phyloP scores from a whole-genome alignment of 106 monocot species.

The Phalaenopsis equestris region DNA sequence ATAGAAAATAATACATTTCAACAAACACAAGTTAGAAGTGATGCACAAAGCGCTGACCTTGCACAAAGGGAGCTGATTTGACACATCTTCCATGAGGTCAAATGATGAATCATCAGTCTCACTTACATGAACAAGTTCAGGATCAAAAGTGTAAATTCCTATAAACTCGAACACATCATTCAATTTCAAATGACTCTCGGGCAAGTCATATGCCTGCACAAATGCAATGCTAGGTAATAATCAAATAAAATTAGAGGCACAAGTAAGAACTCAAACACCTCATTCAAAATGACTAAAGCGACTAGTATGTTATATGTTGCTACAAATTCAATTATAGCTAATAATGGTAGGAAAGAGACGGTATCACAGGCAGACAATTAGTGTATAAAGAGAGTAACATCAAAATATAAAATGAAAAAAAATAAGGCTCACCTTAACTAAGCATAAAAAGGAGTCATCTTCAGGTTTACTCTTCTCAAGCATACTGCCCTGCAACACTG shows the following conservation, averaged over 20 bases:
- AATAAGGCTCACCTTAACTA: constrained; percentile 52
- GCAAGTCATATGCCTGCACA: constrained; percentile 75
- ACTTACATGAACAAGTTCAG: constrained; percentile 44
- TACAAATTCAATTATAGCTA: not conserved
- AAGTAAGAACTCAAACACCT: not conserved
- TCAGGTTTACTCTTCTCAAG: constrained; percentile 8
- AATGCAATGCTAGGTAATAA: not conserved
- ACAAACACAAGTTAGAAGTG: not conserved
- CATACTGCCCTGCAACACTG: constrained; percentile 5
- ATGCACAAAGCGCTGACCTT: constrained; percentile 44
- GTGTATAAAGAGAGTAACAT: not conserved
- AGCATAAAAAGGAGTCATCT: constrained; percentile 42
- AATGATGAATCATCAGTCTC: constrained; percentile 41
- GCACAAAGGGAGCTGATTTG: constrained; percentile 62
- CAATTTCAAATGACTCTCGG: constrained; percentile 67
- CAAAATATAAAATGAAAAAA: not conserved
- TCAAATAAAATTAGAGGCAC: not conserved
- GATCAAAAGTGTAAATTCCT: constrained; percentile 88
- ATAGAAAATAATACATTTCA: not conserved
- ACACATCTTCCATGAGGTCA: constrained; percentile 73
- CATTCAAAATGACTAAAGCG: not conserved
- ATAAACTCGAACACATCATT: constrained; percentile 95
- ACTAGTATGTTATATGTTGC: not conserved
- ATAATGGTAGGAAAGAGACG: not conserved
- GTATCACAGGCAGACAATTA: not conserved